A percentile compares a stretch with the other conserved stretches of the same genome.
Conservation (phyloP, 2,329 filamentous ascomycete genomes). For the Colletotrichum graminicola region DNA sequence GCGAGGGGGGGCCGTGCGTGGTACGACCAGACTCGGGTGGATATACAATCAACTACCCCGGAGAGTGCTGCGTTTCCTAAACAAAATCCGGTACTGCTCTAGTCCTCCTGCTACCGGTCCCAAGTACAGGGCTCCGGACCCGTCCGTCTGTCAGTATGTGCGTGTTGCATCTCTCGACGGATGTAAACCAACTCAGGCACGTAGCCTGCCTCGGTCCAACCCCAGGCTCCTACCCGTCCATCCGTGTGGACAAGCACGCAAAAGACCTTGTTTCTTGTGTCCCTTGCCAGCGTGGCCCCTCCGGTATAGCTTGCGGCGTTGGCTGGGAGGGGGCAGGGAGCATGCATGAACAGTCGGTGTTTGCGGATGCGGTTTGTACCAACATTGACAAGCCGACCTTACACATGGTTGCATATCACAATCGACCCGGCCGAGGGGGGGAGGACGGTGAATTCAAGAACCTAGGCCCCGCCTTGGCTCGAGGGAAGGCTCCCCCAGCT, state of each 20-base stretch:
- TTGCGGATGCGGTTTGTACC: constrained; percentile 5
- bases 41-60: constrained; percentile 13
- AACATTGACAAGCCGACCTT: no score
- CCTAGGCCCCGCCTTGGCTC: neutral
- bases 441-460: neutral
- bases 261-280: constrained; percentile 25
- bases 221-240: constrained; percentile 9
- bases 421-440: neutral
- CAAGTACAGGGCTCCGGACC: constrained; percentile 8
- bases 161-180: constrained; percentile 23
- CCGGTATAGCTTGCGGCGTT: neutral
- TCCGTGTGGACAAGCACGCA: constrained; percentile 6
- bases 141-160: constrained; percentile 6
- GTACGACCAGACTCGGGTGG: constrained; percentile 1
- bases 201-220: constrained; percentile 3
- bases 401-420: neutral
- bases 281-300: constrained; percentile 19
- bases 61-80: neutral
- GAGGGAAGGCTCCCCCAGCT: neutral
- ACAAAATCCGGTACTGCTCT: neutral
- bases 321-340: neutral
- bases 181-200: constrained; percentile 6
- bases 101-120: neutral
- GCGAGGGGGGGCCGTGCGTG: constrained; percentile 30
- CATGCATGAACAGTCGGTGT: neutral